Percentiles rank a stretch among this genome's conserved stretches.
Evolutionary conservation across 331 rosid species (phyloP).

Genomic region (Quercus phellos): DNA sequence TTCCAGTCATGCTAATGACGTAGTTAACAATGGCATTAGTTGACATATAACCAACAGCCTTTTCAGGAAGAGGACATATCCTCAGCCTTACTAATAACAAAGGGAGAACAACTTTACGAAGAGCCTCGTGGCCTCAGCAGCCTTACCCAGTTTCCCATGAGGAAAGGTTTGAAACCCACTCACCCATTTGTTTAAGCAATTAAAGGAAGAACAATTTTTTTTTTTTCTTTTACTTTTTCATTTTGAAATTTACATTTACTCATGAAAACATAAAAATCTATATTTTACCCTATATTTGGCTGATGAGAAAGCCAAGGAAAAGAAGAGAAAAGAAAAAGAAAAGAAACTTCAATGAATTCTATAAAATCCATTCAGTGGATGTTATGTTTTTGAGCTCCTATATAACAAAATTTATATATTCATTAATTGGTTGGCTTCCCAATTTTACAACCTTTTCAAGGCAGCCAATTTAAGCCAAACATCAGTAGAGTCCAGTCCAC

Average conservation of each 20-base stretch:
- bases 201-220: not conserved
- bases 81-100: not conserved
- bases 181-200: too few relatives aligned
- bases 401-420: not conserved
- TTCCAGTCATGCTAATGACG: not conserved
- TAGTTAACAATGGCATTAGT: slow-evolving; percentile 9
- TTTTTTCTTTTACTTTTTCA: too few relatives aligned
- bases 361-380: not conserved
- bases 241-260: not conserved
- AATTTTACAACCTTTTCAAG: not conserved
- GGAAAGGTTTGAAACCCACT: too few relatives aligned
- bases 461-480: slow-evolving; percentile 12
- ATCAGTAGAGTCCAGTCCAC: slow-evolving; percentile 11
- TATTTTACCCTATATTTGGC: not conserved
- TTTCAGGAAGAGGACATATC: slow-evolving; percentile 14
- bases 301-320: not conserved
- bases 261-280: not conserved
- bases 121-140: too few relatives aligned
- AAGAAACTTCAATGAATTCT: not conserved
- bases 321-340: not conserved
- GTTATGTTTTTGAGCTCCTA: slow-evolving; percentile 1
- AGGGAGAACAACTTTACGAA: not conserved
- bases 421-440: not conserved
- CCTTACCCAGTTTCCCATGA: too few relatives aligned
- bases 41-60: slow-evolving; percentile 6